Evolutionary conservation across 2,329 filamentous ascomycete species (phyloP), one percentile per base, ranked within the genome.

Genomic region (Aureobasidium sp.): DNA sequence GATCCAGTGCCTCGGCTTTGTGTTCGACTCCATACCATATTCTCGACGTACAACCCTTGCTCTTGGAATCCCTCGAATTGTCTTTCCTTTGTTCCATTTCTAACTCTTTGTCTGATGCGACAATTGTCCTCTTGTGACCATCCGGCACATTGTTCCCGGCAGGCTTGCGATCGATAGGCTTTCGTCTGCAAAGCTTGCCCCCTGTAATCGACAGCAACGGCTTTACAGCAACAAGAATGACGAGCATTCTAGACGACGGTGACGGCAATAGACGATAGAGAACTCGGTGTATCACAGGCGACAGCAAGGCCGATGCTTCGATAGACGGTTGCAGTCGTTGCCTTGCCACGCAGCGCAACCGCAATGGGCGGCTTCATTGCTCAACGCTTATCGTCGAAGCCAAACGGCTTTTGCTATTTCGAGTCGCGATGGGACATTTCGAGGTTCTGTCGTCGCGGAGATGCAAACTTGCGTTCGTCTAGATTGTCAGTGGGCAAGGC

Each of bases 391-490:
- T 48, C 54, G 54, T 37, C 54, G 30, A 39, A 48, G 54, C 21
- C 30, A 39, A 48, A 58, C 54, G 54, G 41, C 14, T 27, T 32
- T 29, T 16, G 21, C 39, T 45, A 45, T 45, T 48, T 32, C 54
- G 21, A 48, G 21, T 48, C 14, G 42, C 11, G 6, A 48, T 39
- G 14, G 21, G 4, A 7, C 32, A 27, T 39, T 16, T 39, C 8
- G 7, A 5, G 29, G 2, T 30, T 10, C 29, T 30, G 55, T 59
- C 55, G 42, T 49, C 55, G 34, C 25, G 41, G 55, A 39, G 44
- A 59, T 59, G 55, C 36, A 14, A 49, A 59, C 55, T 11, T 30
- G 34, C 32, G 44, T 59, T 59, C 55, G 44, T 59, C 55, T 59
- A 48, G 36, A 41, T 41, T 41, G 34, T 37, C 42, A 32, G 25